Evolutionary conservation across 140 eudicot species (phyloP).

Genomic region (Stevia rebaudiana): DNA sequence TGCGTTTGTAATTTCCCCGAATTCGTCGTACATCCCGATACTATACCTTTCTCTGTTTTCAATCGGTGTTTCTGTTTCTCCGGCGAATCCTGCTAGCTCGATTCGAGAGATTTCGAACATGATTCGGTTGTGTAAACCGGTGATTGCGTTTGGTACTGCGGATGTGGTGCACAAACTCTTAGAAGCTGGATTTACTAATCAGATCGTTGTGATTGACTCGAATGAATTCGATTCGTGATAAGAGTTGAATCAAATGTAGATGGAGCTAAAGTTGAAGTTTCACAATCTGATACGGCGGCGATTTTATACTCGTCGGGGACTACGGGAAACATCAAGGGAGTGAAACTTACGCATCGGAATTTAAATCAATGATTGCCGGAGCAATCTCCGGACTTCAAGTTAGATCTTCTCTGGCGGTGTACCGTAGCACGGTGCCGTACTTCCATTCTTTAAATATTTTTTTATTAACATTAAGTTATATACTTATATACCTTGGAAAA

Average conservation of each 20-base stretch:
- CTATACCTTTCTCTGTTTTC: constrained; percentile 45
- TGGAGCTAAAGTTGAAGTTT: not conserved
- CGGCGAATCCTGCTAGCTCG: constrained; percentile 51
- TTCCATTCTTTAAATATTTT: too few relatives aligned
- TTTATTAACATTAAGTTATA: too few relatives aligned
- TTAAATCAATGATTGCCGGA: constrained; percentile 36
- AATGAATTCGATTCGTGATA: constrained; percentile 41
- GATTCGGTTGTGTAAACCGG: constrained; percentile 38
- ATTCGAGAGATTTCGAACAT: constrained; percentile 32
- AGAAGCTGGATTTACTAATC: constrained; percentile 21
- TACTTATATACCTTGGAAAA: too few relatives aligned
- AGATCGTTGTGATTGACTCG: constrained; percentile 38
- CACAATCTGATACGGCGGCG: constrained; percentile 55
- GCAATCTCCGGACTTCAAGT: constrained; percentile 18
- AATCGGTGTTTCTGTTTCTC: constrained; percentile 48
- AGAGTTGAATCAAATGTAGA: not conserved
- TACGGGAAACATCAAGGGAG: constrained; percentile 64
- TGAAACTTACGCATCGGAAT: constrained; percentile 53
- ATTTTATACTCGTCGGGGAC: constrained; percentile 71
- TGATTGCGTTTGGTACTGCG: constrained; percentile 40
- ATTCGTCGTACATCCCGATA: constrained; percentile 37
- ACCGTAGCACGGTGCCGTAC: constrained; percentile 50
- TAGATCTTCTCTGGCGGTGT: constrained; percentile 40
- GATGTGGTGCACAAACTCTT: constrained; percentile 24
- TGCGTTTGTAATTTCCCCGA: constrained; percentile 43